Conservation (phyloP, 2,329 filamentous ascomycete species). For the Verticillium nubilum region DNA sequence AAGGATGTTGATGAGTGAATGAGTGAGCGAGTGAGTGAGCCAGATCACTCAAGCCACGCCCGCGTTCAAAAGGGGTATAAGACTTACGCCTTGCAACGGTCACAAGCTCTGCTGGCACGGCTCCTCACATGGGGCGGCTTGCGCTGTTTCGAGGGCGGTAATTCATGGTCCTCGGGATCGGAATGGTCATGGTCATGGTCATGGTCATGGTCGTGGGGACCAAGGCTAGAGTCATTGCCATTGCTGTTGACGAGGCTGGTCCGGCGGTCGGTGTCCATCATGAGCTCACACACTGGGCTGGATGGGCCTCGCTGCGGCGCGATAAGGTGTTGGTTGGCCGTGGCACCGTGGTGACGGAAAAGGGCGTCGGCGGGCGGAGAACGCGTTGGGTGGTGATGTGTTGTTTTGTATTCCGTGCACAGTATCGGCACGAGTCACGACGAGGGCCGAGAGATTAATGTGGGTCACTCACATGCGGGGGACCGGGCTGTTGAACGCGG, state of each 20-base stretch:
- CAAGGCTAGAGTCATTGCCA: neutral
- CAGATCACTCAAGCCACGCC: neutral
- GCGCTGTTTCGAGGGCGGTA: neutral
- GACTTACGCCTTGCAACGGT: slow-evolving; percentile 18
- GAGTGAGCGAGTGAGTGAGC: neutral
- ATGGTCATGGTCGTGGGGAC: neutral
- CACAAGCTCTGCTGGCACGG: slow-evolving; percentile 13
- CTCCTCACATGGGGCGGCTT: slow-evolving; percentile 4
- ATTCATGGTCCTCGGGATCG: neutral
- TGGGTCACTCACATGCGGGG: neutral
- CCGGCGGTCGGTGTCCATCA: neutral
- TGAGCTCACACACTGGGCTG: neutral
- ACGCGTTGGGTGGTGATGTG: neutral
- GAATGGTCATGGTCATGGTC: neutral
- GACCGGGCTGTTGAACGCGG: neutral
- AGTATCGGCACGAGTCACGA: neutral
- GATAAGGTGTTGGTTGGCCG: neutral
- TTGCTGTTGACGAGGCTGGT: neutral
- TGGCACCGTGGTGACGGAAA: neutral
- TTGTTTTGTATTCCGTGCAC: slow-evolving; percentile 1
- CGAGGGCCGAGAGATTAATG: neutral
- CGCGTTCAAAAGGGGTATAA: neutral
- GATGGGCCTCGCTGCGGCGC: neutral
- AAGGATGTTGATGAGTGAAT: neutral
- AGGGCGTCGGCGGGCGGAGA: neutral